Conservation (phyloP, 768 basidiomycete genomes). For the Boletus rufocinnamomeus region DNA sequence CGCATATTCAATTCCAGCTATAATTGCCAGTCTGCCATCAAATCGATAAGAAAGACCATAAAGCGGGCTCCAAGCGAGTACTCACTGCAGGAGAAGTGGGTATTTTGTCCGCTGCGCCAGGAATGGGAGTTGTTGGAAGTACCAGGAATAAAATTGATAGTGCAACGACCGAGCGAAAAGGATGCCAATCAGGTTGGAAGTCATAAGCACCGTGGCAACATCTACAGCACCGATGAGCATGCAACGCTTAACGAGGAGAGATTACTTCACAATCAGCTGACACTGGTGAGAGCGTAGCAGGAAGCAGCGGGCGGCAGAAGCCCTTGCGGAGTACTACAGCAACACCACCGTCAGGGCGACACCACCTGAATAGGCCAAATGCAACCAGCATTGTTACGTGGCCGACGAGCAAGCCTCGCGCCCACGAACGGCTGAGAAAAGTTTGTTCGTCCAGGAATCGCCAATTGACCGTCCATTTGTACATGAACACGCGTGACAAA, state of each 20-base stretch:
- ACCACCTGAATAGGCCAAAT: constrained; percentile 81
- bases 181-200: constrained; percentile 90
- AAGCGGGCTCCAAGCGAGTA: constrained; percentile 12
- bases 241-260: constrained; percentile 1
- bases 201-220: constrained; percentile 79
- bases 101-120: constrained; percentile 74
- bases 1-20: constrained; percentile 72
- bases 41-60: constrained; percentile 1
- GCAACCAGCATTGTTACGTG: constrained; percentile 60
- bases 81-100: constrained; percentile 63
- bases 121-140: constrained; percentile 87
- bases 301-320: constrained; percentile 48
- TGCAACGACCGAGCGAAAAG: constrained; percentile 92
- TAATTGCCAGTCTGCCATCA: constrained; percentile 53
- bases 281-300: constrained; percentile 49
- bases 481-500: constrained; percentile 84
- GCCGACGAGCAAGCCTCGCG: constrained; percentile 60
- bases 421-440: constrained; percentile 69
- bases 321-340: constrained; percentile 55
- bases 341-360: constrained; percentile 68
- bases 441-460: constrained; percentile 75
- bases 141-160: constrained; percentile 99
- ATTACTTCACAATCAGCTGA: constrained; percentile 63
- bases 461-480: constrained; percentile 99
- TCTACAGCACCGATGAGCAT: constrained; percentile 48